A percentile compares a stretch with the other conserved stretches of the same genome.
phyloP scores from a whole-genome alignment of 2,329 filamentous ascomycete genomes.

The Penicillium janthinellum region DNA sequence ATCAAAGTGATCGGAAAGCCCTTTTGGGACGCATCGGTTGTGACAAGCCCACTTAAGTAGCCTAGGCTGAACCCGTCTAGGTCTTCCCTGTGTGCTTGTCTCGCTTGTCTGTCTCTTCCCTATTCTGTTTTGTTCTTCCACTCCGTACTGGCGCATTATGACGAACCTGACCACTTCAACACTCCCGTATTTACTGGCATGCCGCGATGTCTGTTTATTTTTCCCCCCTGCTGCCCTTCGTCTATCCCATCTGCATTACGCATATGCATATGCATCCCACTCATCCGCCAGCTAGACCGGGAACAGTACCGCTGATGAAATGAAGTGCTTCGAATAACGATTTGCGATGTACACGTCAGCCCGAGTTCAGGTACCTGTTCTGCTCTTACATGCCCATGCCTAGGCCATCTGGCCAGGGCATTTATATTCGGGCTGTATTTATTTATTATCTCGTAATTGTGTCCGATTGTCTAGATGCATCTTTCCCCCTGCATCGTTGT shows the following conservation, averaged over 20 bases:
- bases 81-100: background rate
- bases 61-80: background rate
- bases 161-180: slow-evolving; percentile 16
- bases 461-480: slow-evolving; percentile 1
- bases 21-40: slow-evolving; percentile 80
- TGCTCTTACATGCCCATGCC: background rate
- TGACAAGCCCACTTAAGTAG: slow-evolving; percentile 61
- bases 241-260: background rate
- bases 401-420: slow-evolving; percentile 16
- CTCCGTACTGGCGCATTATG: slow-evolving; percentile 15
- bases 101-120: slow-evolving; percentile 1
- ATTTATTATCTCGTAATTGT: background rate
- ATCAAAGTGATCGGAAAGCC: slow-evolving; percentile 62
- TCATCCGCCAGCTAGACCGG: background rate
- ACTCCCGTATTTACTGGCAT: slow-evolving; percentile 19
- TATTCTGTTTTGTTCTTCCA: slow-evolving; percentile 4
- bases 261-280: background rate
- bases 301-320: slow-evolving; percentile 10
- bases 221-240: background rate
- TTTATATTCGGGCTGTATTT: slow-evolving; percentile 21
- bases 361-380: slow-evolving; percentile 6
- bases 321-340: slow-evolving; percentile 24
- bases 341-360: slow-evolving; percentile 18
- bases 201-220: slow-evolving; percentile 16
- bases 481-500: slow-evolving; percentile 11